These are phyloP conservation scores for Trichophyton equinum DNA, from an alignment of 2,329 filamentous ascomycete species.

Conservation along the genomic window DNA sequence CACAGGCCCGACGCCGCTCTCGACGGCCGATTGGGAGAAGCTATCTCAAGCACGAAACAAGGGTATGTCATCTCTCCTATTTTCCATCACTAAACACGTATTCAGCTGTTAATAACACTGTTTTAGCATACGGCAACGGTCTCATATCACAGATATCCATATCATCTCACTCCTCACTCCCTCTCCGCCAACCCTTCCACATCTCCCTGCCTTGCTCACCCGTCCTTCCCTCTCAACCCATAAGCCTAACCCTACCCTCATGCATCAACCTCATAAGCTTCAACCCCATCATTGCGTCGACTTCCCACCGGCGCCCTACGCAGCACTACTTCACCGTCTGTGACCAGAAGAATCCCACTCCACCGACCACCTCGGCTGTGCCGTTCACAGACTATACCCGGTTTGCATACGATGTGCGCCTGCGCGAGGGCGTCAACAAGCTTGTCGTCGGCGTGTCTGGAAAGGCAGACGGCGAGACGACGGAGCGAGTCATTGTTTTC, in stretches of 20 bases:
- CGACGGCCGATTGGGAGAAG: not conserved
- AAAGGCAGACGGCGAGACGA: constrained; percentile 42
- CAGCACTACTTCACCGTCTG: constrained; percentile 65
- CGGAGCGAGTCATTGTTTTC: constrained; percentile 63
- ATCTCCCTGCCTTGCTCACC: constrained; percentile 54
- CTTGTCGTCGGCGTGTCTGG: constrained; percentile 66
- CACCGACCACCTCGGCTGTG: constrained; percentile 47
- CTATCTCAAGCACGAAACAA: not conserved
- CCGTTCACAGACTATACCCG: constrained; percentile 41
- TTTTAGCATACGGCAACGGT: constrained; percentile 43
- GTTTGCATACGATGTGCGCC: constrained; percentile 61
- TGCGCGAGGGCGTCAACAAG: constrained; percentile 61
- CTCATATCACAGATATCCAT: constrained; percentile 56
- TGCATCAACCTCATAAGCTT: constrained; percentile 60
- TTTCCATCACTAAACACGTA: not conserved
- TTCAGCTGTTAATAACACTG: not conserved
- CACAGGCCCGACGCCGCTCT: not conserved
- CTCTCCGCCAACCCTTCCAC: constrained; percentile 44
- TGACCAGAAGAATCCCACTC: constrained; percentile 40
- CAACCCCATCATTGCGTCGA: constrained; percentile 50
- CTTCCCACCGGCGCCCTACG: constrained; percentile 56
- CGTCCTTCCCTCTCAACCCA: constrained; percentile 55
- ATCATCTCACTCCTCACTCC: constrained; percentile 55
- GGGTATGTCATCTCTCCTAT: not conserved
- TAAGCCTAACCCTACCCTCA: constrained; percentile 56